Conservation (phyloP, 148 eudicot species). For the Drosera capensis region DNA sequence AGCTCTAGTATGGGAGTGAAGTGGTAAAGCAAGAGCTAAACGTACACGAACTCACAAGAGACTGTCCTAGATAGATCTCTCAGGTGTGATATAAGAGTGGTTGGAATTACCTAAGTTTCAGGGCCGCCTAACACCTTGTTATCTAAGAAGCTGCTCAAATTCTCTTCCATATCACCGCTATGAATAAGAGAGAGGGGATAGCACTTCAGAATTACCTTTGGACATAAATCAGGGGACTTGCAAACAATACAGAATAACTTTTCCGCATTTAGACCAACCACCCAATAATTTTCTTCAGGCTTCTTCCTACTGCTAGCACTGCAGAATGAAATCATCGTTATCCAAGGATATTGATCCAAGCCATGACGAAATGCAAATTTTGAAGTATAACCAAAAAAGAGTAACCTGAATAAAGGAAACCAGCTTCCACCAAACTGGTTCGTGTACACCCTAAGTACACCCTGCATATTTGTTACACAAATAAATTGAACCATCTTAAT, state of each 20-base stretch:
- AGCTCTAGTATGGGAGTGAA: too few relatives aligned
- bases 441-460: constrained; percentile 63
- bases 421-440: constrained; percentile 92
- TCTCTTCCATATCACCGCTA: too few relatives aligned
- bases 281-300: constrained; percentile 78
- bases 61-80: too few relatives aligned
- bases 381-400: constrained; percentile 1
- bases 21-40: too few relatives aligned
- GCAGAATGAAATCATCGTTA: constrained; percentile 8
- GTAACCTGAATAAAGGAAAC: constrained; percentile 90
- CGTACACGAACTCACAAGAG: too few relatives aligned
- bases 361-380: background rate
- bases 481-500: constrained; percentile 1
- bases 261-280: constrained; percentile 61
- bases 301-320: constrained; percentile 74
- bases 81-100: too few relatives aligned
- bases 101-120: too few relatives aligned
- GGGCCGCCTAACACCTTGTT: too few relatives aligned
- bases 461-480: constrained; percentile 25
- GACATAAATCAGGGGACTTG: constrained; percentile 79
- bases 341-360: too few relatives aligned
- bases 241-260: constrained; percentile 79
- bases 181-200: too few relatives aligned
- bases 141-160: too few relatives aligned
- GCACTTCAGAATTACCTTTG: too few relatives aligned